Evolutionary conservation across 1,139 yeast genomes (phyloP), one percentile per base, ranked within the genome.

Genomic region (Magnusiomyces tetraspermus): DNA sequence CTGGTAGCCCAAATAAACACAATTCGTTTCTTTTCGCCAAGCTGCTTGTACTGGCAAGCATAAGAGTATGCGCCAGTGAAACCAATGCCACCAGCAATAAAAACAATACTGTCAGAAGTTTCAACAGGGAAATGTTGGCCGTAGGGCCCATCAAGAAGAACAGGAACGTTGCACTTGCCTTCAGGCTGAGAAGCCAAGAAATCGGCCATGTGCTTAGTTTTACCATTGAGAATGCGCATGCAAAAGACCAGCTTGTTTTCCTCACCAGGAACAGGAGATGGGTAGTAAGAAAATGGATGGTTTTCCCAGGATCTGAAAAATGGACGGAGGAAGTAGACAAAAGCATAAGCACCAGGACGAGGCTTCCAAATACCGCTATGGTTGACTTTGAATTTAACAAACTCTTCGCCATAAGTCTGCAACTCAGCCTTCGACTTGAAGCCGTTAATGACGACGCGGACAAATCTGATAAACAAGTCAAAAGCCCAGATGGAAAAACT

Each of bases 81-180:
- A 62, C 90, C 90, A 58, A 80, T 82, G 52, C 88, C 87, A 58
- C 85, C 82, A 1, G 80, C 77, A 51, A 82, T 58, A 51, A 82
- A 69, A n/a, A 80, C 63, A 11, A 73, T 65, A 45, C 74, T 74
- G 52, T 78, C 78, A 61, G 75, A 81, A 53, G 74, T 73, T 53
- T 71, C 70, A 51, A 78, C 52, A 65, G 83, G 74, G 57, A 77
- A 59, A 59, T 69, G 58, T 60, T 68, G 66, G 61, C 83, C 80
- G 60, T 80, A 80, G 0, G 83, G 83, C 0, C 85, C 85, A 57
- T 80, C 85, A 53, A 73, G 55, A 76, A 73, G 66, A 1, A 76
- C 74, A 50, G 62, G 66, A 30, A 68, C 55, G 6, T 47, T 49
- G 24, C 17, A 17, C 8, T 21, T 13, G 37, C 13, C n/a, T 21